Base-by-base conservation (phyloP, 1,284 basidiomycete genomes). In the Leccinum subfulvum region DNA sequence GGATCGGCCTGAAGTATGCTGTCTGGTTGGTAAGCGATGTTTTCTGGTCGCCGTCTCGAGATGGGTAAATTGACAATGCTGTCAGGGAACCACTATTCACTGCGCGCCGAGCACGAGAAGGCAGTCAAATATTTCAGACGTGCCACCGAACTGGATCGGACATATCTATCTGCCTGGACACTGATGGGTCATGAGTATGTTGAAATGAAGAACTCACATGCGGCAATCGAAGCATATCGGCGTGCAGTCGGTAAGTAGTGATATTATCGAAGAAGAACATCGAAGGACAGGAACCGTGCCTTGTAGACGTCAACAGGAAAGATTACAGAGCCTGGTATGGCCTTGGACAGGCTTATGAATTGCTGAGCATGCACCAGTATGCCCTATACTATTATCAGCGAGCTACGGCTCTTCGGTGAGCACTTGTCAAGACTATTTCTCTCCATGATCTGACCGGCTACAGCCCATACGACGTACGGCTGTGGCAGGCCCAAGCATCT, bases 291-390 rank as follows among this genome's bases (percentile, higher is more conserved):
- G 9, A 21, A 66, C 3, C 11, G 18, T 30, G n/a, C 18, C 23
- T 26, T 55, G 56, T 59, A 87, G 97, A 98, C 73, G 90, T 97
- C 67, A 97, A 97, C 71, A 86, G 94, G 58, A 97, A 98, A 75
- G 97, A 98, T 76, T 98, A 98, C 73, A 81, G 97, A 63, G 96
- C 97, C 8, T 99, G 97, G 97, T 98, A 97, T 77, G 97, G 97
- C 23, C 87, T 99, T 56, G 97, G 96, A 1, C 97, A 99, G 75
- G 95, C 96, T 18, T 99, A 99, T 75, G 97, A 98, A 74, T 83
- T 99, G 41, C 82, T 98, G 65, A 95, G 92, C 71, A 98, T 98
- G 90, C 94, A 95, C 67, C 90, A 94, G 73, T 98, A 98, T 78
- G 93, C 97, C 2, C 81, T 99, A 56, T 89, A 97, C 76, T 99